Conservation (phyloP, 495 filamentous ascomycete species). For the Amphirosellinia nigrospora region DNA sequence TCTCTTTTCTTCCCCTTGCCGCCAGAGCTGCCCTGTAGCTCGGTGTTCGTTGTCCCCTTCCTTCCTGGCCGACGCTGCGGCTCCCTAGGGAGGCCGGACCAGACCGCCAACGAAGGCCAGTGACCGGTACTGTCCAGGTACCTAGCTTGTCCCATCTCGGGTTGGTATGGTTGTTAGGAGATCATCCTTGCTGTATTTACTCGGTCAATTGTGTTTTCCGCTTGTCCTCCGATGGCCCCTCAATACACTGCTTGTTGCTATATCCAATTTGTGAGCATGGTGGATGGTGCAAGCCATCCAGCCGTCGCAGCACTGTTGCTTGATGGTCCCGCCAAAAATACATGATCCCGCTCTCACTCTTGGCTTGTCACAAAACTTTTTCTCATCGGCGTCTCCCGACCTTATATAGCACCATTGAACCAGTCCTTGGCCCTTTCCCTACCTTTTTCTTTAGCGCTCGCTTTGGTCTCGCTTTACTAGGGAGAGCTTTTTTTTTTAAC, state of each 20-base stretch:
- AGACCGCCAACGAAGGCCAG: constrained; percentile 10
- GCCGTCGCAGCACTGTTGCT: constrained; percentile 9
- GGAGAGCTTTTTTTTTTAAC: constrained; percentile 23
- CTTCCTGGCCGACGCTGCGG: constrained; percentile 19
- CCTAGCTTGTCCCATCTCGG: constrained; percentile 20
- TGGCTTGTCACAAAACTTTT: constrained; percentile 9
- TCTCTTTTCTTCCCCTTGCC: background rate
- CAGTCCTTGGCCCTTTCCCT: background rate
- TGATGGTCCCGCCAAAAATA: constrained; percentile 16
- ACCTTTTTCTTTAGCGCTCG: constrained; percentile 3
- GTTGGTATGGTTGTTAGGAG: constrained; percentile 11
- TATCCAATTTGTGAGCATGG: constrained; percentile 14
- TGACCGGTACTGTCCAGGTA: constrained; percentile 11
- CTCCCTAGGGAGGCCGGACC: constrained; percentile 15
- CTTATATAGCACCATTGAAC: constrained; percentile 13
- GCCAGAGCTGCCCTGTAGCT: background rate
- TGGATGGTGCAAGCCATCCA: constrained; percentile 11
- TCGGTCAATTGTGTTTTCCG: constrained; percentile 21
- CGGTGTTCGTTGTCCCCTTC: background rate
- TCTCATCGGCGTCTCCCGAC: background rate
- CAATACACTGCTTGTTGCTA: constrained; percentile 4
- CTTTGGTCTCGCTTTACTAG: background rate
- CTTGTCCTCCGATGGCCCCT: constrained; percentile 16
- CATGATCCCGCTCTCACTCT: constrained; percentile 10
- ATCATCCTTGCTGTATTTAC: constrained; percentile 13